These are phyloP conservation scores for Corylus heterophylla DNA, from an alignment of 306 rosid species.

Conservation along the genomic window DNA sequence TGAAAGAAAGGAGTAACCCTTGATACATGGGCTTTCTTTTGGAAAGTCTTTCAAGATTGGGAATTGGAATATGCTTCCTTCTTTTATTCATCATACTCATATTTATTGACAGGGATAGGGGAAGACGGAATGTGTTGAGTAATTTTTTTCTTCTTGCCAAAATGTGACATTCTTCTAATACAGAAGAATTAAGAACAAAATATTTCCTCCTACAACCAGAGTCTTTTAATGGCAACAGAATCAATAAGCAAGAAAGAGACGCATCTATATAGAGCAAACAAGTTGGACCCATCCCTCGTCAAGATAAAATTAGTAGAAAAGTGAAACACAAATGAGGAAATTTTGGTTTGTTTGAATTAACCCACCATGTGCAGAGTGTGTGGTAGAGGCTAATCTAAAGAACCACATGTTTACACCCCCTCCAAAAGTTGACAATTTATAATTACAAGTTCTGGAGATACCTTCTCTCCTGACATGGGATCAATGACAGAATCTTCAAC, in stretches of 20 bases:
- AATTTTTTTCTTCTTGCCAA: too few species aligned
- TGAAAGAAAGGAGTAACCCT: neutral
- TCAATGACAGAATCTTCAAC: conserved; percentile 64
- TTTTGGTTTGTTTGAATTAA: neutral
- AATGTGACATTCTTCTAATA: too few species aligned
- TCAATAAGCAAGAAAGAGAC: neutral
- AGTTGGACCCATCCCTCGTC: neutral
- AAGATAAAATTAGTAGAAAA: neutral
- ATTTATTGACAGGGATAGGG: neutral
- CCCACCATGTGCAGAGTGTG: neutral
- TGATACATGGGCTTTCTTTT: neutral
- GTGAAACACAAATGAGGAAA: neutral
- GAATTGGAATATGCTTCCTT: neutral
- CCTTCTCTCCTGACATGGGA: conserved; percentile 84
- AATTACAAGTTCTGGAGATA: conserved; percentile 29
- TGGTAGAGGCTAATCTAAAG: neutral
- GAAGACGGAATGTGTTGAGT: neutral
- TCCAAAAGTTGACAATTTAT: conserved; percentile 18
- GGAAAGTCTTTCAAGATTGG: neutral
- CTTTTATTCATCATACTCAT: neutral
- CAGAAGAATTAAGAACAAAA: neutral
- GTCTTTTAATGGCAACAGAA: neutral
- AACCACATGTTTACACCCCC: conserved; percentile 13
- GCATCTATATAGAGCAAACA: neutral
- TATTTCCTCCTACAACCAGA: neutral